Conservation (phyloP, 2,329 filamentous ascomycete species). For the Colletotrichum sp. region DNA sequence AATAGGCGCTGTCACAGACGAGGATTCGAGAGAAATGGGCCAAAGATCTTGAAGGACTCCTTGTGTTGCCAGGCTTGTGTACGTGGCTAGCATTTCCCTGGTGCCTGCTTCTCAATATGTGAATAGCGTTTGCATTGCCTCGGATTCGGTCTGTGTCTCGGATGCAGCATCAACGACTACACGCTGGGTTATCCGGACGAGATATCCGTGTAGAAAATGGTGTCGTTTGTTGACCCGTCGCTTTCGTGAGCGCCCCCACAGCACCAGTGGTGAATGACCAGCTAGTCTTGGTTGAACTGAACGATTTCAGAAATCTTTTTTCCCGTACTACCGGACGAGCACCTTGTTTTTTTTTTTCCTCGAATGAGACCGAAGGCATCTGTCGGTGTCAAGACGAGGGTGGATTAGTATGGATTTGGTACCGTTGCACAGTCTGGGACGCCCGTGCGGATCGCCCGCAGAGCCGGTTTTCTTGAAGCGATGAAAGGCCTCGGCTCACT, state of each 20-base stretch:
- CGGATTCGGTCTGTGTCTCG: background rate
- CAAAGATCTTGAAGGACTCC: background rate
- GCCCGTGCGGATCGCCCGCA: background rate
- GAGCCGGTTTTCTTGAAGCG: background rate
- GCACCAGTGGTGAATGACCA: too few relatives aligned
- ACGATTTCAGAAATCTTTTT: background rate
- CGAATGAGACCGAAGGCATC: background rate
- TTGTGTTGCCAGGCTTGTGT: background rate
- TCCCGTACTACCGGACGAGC: background rate
- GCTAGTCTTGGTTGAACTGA: background rate
- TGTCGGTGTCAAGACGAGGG: background rate
- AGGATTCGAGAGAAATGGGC: background rate
- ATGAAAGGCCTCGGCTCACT: background rate
- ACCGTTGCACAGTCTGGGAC: background rate
- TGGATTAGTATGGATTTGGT: background rate
- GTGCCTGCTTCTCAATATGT: background rate
- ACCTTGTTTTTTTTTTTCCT: background rate
- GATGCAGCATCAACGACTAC: background rate
- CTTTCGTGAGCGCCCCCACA: background rate
- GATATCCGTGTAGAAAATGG: background rate
- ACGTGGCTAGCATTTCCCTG: background rate
- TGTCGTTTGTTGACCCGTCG: background rate
- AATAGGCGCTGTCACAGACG: background rate
- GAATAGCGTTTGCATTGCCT: background rate
- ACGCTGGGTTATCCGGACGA: background rate